Percentiles rank a stretch among this genome's conserved stretches.
phyloP scores from a whole-genome alignment of 2,329 filamentous ascomycete species.

The Alternaria gansuensis region DNA sequence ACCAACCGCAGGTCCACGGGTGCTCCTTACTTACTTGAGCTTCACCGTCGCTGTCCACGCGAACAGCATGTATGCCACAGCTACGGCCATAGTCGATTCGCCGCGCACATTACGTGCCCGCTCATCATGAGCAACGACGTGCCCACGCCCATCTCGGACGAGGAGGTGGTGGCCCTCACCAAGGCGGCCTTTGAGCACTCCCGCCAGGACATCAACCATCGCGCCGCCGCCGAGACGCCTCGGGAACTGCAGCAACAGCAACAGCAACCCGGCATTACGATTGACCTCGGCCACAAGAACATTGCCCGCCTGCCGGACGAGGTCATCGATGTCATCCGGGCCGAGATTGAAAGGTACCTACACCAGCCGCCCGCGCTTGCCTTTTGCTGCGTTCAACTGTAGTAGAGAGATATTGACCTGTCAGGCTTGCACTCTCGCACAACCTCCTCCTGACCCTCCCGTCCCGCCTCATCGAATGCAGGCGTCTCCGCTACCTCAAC shows the following conservation, averaged over 20 bases:
- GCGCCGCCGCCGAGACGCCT: conserved; percentile 63
- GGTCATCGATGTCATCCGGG: conserved; percentile 77
- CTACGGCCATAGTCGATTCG: conserved; percentile 3
- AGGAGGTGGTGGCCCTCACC: conserved; percentile 71
- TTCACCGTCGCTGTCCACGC: conserved; percentile 15
- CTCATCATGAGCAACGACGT: conserved; percentile 53
- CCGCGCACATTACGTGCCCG: conserved; percentile 22
- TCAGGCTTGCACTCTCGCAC: conserved; percentile 80
- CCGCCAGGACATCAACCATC: conserved; percentile 68
- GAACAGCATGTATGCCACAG: conserved; percentile 23
- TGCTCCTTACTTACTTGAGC: conserved; percentile 24
- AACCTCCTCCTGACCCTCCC: conserved; percentile 78
- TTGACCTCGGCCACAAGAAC: conserved; percentile 78
- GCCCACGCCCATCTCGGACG: conserved; percentile 62
- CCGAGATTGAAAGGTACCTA: conserved; percentile 73
- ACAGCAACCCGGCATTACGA: conserved; percentile 74
- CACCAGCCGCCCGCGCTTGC: conserved; percentile 6
- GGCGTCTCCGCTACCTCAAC: conserved; percentile 80
- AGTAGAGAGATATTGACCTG: conserved; percentile 17
- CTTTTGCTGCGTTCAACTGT: background rate
- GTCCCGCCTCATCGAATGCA: conserved; percentile 75
- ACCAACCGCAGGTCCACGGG: conserved; percentile 4
- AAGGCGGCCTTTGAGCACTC: conserved; percentile 73
- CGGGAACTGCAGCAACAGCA: conserved; percentile 66
- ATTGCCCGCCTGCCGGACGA: conserved; percentile 77